Evolutionary conservation across 2,329 filamentous ascomycete species (phyloP), one percentile per base, ranked within the genome.

Genomic region (Clonostachys rosea): DNA sequence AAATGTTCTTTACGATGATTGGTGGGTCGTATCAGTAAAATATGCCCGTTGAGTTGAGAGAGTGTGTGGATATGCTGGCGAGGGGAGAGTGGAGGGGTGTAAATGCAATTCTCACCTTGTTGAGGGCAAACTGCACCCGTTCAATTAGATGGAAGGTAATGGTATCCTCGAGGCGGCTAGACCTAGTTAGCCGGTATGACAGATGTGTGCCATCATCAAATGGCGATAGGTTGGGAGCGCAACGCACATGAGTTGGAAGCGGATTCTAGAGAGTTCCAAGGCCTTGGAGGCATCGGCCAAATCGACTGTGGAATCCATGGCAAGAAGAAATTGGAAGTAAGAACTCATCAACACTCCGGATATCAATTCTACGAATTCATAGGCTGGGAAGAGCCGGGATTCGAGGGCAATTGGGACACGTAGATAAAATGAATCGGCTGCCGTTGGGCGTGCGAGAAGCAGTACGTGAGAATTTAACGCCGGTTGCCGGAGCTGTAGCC

Each of bases 121-220:
- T 97, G 54, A 95, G 79, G 5, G 92, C 90, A 67, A 97, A 99
- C 67, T 99, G 94, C n/a, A 92, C 92, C 39, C 94, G 86, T 71
- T 99, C 94, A 61, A 97, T 97, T 37, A 99, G 77, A 69, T 96
- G 88, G 69, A 95, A 96, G 55, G 89, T 95, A 62, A 99, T 97
- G 51, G 92, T 97, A 64, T 99, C 94, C 73, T 99, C 94, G 16
- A 97, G 79, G 17, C 94, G 94, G 61, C 94, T 99, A 60, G 40
- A 34, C 16, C n/a, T 39, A 40, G 14, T 24, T 18, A 17, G 45
- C 59, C 35, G 57, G 52, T 44, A 42, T 37, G 39, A n/a, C 36
- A 39, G 17, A n/a, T 39, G 36, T 2, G 14, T 39, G 14, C 36
- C 17, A n/a, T 10, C 47, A 30, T 16, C 39, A 20, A 36, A 40